phyloP scores from a whole-genome alignment of 2,329 filamentous ascomycete genomes.

The Hypoxylon sp. region DNA sequence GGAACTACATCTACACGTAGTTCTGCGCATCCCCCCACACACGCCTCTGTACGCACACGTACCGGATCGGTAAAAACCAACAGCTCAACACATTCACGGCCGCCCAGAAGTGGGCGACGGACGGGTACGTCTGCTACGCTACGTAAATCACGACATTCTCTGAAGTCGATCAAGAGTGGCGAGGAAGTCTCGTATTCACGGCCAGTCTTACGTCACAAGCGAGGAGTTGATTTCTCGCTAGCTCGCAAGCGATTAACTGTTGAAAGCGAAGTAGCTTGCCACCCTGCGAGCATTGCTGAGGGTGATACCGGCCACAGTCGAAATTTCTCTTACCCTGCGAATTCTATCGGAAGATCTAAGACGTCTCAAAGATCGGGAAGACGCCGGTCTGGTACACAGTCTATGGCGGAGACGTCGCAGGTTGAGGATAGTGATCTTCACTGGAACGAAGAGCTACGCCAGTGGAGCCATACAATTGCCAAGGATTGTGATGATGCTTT shows the following conservation, averaged over 20 bases:
- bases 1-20: constrained; percentile 53
- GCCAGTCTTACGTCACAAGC: constrained; percentile 63
- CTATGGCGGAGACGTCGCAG: constrained; percentile 49
- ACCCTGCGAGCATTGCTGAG: constrained; percentile 51
- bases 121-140: constrained; percentile 51
- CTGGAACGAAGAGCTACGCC: constrained; percentile 81
- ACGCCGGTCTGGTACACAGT: constrained; percentile 39
- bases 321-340: constrained; percentile 46
- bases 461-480: constrained; percentile 87
- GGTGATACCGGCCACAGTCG: constrained; percentile 51
- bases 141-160: constrained; percentile 59
- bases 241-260: constrained; percentile 58
- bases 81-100: constrained; percentile 53
- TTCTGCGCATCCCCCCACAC: constrained; percentile 50
- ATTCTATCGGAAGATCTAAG: constrained; percentile 43
- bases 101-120: constrained; percentile 48
- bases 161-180: constrained; percentile 66
- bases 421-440: constrained; percentile 48
- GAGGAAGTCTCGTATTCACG: constrained; percentile 62
- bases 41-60: constrained; percentile 53
- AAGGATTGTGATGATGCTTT: constrained; percentile 95
- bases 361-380: constrained; percentile 30
- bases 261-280: constrained; percentile 35
- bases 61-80: constrained; percentile 56
- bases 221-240: constrained; percentile 70